Base-by-base conservation (phyloP, 352 stramenopile species). In the Phytophthora hibernalis region DNA sequence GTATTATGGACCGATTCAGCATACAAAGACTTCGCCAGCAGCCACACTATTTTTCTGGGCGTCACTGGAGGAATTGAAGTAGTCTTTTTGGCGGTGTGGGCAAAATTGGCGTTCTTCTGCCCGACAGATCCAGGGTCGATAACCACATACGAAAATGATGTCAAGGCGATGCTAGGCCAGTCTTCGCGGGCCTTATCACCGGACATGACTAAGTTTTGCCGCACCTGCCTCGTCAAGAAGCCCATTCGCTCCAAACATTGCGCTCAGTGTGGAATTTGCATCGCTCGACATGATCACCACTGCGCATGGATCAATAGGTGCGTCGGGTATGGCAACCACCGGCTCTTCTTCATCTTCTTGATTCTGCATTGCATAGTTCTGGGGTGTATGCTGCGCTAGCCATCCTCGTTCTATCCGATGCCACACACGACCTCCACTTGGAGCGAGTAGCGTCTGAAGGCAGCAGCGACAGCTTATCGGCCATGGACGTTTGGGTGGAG, bases 221-320 rank as follows among this genome's bases (percentile, higher is more conserved):
- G 80, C 43, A 91, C 87, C 21, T 95, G 87, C 48, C 76, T 89
- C 12, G 78, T 93, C 16, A 65, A 70, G 42, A 92, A 92, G 26
- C 84, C 84, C 0, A 75, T 93, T 54, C 83, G 89, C 3, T 92
- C 84, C 38, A 96, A 95, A 61, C 89, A 96, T 60, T 96, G 89
- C 47, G 69, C 74, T 7, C 76, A 87, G 43, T 95, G 83, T 61
- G 83, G 85, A 21, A 77, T 93, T 15, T 95, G 88, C 54, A 80
- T 97, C 8, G 85, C 82, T n/a, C 84, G 88, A 8, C 82, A 94
- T 61, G 90, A 97, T 55, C 90, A 97, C 55, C 87, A 97, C 68
- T 97, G 90, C 50, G 76, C 82, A 1, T 97, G 90, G 90, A 89
- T 97, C 58, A 95, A 97, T 51, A 81, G 76, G 0, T 94, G 87